phyloP scores from a whole-genome alignment of 2,329 filamentous ascomycete species.

The Cadophora sp. region DNA sequence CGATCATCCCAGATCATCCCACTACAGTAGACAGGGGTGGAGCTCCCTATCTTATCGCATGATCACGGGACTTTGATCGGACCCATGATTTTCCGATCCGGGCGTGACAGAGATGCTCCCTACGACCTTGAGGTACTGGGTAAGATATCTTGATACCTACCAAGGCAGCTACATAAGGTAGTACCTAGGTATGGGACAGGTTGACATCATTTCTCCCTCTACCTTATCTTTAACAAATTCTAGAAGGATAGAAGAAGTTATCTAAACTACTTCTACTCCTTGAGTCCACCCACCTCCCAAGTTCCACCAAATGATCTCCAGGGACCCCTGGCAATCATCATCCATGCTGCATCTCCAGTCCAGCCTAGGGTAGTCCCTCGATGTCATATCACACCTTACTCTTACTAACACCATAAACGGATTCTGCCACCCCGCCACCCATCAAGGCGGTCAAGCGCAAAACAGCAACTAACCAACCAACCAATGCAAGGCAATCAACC shows the following conservation, averaged over 20 bases:
- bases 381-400: no score
- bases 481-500: no score
- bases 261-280: neutral
- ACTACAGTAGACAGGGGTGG: neutral
- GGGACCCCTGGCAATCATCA: slow-evolving; percentile 5
- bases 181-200: no score
- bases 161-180: no score
- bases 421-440: slow-evolving; percentile 6
- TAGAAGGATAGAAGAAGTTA: neutral
- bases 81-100: neutral
- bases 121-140: no score
- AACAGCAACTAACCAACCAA: no score
- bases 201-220: no score
- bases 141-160: no score
- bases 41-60: neutral
- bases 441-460: no score
- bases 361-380: neutral
- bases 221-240: neutral
- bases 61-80: neutral
- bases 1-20: no score
- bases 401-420: no score
- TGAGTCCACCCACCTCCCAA: neutral
- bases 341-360: neutral
- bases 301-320: neutral
- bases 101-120: no score